These are phyloP conservation scores for Suillus luteus DNA, from an alignment of 768 basidiomycete species.

Conservation along the genomic window DNA sequence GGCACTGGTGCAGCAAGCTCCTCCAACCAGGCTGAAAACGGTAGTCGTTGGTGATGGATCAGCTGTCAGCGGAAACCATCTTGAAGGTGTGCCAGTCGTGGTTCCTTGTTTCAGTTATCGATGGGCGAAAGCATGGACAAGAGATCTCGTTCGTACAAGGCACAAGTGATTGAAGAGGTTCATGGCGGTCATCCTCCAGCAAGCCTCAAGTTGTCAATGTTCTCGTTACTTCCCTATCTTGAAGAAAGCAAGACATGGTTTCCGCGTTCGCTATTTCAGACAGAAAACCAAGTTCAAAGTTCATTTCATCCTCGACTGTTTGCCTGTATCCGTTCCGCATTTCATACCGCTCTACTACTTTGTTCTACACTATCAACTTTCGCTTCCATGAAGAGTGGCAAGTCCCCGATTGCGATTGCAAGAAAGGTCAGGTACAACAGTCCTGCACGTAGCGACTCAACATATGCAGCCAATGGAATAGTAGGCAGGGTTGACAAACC, in stretches of 20 bases:
- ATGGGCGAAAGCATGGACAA: slow-evolving; percentile 36
- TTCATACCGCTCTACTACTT: slow-evolving; percentile 50
- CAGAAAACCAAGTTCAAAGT: slow-evolving; percentile 69
- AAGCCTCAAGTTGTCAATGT: slow-evolving; percentile 51
- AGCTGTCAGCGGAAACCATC: slow-evolving; percentile 13
- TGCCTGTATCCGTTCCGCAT: slow-evolving; percentile 39
- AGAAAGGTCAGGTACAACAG: slow-evolving; percentile 35
- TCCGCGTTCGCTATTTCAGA: slow-evolving; percentile 54
- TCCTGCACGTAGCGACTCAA: slow-evolving; percentile 20
- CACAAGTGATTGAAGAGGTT: slow-evolving; percentile 43
- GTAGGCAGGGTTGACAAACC: slow-evolving; percentile 14
- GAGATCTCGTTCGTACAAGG: slow-evolving; percentile 45
- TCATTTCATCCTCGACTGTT: slow-evolving; percentile 56
- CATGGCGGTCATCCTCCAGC: slow-evolving; percentile 40
- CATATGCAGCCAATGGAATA: not conserved
- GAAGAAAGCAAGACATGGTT: slow-evolving; percentile 49
- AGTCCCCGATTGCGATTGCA: slow-evolving; percentile 41
- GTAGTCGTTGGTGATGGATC: slow-evolving; percentile 62
- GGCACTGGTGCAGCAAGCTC: slow-evolving; percentile 36
- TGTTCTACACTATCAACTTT: slow-evolving; percentile 45
- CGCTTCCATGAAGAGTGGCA: slow-evolving; percentile 40
- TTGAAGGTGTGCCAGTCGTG: slow-evolving; percentile 22
- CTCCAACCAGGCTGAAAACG: slow-evolving; percentile 42
- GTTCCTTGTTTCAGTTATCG: slow-evolving; percentile 30
- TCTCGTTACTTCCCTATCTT: slow-evolving; percentile 48